These are phyloP conservation scores for Leishmania tropica DNA, from an alignment of 208 protist species.

Conservation along the genomic window DNA sequence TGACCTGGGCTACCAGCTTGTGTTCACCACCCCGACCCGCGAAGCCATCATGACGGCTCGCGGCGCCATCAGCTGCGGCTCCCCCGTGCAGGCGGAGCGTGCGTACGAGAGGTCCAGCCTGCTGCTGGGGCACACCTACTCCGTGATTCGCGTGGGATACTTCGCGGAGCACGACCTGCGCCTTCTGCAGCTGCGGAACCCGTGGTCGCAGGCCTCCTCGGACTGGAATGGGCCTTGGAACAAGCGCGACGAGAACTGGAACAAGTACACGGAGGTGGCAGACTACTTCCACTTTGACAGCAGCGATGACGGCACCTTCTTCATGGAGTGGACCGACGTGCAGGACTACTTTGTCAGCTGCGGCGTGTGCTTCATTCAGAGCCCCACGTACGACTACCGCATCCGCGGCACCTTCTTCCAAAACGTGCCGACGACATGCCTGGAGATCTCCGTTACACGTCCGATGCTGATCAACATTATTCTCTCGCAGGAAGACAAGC, in stretches of 20 bases:
- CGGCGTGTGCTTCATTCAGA: conserved; percentile 79
- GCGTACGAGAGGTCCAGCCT: conserved; percentile 62
- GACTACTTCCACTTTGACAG: conserved; percentile 48
- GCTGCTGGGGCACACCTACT: conserved; percentile 64
- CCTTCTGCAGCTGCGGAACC: conserved; percentile 73
- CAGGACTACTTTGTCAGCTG: conserved; percentile 72
- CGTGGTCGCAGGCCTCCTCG: conserved; percentile 41
- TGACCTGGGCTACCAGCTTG: conserved; percentile 50
- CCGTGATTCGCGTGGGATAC: conserved; percentile 58
- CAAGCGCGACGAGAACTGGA: conserved; percentile 61
- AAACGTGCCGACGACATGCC: conserved; percentile 62
- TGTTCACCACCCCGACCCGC: conserved; percentile 68
- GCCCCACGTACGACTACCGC: conserved; percentile 77
- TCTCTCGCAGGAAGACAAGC: conserved; percentile 79
- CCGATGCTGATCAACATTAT: conserved; percentile 60
- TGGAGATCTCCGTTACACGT: conserved; percentile 59
- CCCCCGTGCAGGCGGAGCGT: conserved; percentile 36
- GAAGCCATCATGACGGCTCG: conserved; percentile 54
- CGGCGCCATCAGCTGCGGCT: conserved; percentile 28
- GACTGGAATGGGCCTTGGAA: conserved; percentile 71
- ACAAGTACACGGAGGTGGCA: conserved; percentile 50
- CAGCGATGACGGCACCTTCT: conserved; percentile 66
- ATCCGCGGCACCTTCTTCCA: conserved; percentile 78
- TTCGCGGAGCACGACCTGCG: conserved; percentile 57
- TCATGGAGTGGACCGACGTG: conserved; percentile 81